Percentiles rank a stretch among this genome's conserved stretches.
These are phyloP conservation scores for Rachicladosporium sp. DNA, from an alignment of 2,329 filamentous ascomycete species.

Conservation along the genomic window DNA sequence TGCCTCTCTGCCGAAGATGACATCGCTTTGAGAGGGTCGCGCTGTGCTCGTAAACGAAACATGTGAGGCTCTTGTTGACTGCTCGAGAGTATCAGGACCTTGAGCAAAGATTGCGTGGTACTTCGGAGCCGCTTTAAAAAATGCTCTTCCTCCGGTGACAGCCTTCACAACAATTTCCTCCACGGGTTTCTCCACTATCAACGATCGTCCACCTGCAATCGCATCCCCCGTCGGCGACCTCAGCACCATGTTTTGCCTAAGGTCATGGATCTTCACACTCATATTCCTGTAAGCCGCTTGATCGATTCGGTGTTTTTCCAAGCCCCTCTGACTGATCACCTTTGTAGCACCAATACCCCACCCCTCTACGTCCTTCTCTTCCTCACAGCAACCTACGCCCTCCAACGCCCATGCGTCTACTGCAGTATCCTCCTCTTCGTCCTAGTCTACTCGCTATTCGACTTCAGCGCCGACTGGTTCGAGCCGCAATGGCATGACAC, in stretches of 20 bases:
- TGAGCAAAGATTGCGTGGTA: too few species aligned
- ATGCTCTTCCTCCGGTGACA: too few species aligned
- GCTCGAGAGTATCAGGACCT: too few species aligned
- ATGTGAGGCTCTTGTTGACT: too few species aligned
- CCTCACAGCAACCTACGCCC: conserved; percentile 82
- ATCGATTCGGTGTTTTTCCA: too few species aligned
- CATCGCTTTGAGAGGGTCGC: too few species aligned
- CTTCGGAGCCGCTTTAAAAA: too few species aligned
- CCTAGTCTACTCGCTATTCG: conserved; percentile 91
- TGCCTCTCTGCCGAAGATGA: too few species aligned
- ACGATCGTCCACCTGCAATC: not conserved
- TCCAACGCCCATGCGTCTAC: conserved; percentile 94
- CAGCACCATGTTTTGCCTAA: conserved; percentile 50
- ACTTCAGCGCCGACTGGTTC: conserved; percentile 88
- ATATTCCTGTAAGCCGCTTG: conserved; percentile 40
- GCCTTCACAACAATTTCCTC: too few species aligned
- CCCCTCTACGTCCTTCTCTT: conserved; percentile 40
- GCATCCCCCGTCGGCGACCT: not conserved
- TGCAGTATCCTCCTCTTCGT: conserved; percentile 92
- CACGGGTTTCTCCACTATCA: not conserved
- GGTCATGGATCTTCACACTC: conserved; percentile 42
- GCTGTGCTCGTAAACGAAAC: too few species aligned
- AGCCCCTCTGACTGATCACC: too few species aligned
- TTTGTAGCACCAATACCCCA: conserved; percentile 19
- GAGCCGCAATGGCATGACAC: conserved; percentile 47